Base-by-base conservation (phyloP, 805 yeast genomes). In the Debaryomyces tyrocola region DNA sequence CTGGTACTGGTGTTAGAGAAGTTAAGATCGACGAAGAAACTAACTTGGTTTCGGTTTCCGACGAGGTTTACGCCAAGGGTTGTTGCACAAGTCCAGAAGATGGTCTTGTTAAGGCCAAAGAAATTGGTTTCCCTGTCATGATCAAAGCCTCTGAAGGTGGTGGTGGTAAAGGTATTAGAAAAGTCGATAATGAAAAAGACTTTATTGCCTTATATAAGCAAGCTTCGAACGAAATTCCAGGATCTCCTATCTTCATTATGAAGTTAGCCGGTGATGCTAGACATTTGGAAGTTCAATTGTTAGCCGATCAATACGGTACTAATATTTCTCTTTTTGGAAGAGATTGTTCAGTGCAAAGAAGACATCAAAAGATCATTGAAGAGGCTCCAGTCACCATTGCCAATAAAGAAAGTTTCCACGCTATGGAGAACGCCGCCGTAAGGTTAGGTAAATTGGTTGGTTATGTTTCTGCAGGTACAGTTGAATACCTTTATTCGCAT, bases 81-180 rank as follows among this genome's bases (percentile, higher is more conserved):
- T 92, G 97, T 71, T 88, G 90, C 63, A 69, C 74, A 6, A 76
- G 83, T 35, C 90, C 98, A 41, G 94, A 85, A 60, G 96, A 92
- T 60, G 99, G 98, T 53, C 77, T 94, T 46, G 78, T 56, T 37
- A 88, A 87, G 66, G 99, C 99, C 49, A 81, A 77, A 58, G 67
- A 79, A 60, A 91, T 94, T 60, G 99, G 99, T 1, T 90, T 94
- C 76, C 99, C 99, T 28, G 96, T 94, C 45, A 94, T 94, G 99
- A 84, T 94, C 64, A 94, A 94, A 72, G 99, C 99, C 41, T 90
- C 97, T 48, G 99, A 94, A 83, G 99, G 99, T 78, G 99, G 99
- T 72, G 99, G 99, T 75, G 99, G 99, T 78, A 94, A 94, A 74
- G 99, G 99, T 81, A 94, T 94, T 69, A 86, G 99, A 77, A 90